A percentile compares a stretch with the other conserved stretches of the same genome.
These are phyloP conservation scores for Diaporthe sp. DNA, from an alignment of 2,329 filamentous ascomycete genomes.

Conservation along the genomic window DNA sequence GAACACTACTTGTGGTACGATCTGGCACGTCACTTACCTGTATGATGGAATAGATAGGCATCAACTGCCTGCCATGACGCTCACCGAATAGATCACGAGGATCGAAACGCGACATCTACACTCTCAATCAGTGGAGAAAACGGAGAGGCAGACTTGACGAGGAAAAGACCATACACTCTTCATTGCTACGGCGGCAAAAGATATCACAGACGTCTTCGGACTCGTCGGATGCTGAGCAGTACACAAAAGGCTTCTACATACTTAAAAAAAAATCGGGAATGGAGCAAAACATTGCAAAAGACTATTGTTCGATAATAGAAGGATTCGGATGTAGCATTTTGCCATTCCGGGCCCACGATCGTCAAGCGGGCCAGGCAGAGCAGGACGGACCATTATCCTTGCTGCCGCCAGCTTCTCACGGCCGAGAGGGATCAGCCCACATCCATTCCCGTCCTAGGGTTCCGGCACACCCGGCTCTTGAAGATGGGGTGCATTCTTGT, in stretches of 20 bases:
- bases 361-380: background rate
- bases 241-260: background rate
- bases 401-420: background rate
- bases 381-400: background rate
- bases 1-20: background rate
- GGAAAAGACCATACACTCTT: background rate
- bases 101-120: background rate
- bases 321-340: background rate
- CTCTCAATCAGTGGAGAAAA: background rate
- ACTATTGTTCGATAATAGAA: background rate
- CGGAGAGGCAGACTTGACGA: too few relatives aligned
- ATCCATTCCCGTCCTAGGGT: background rate
- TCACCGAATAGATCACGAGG: background rate
- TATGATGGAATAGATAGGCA: background rate
- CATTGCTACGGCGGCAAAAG: background rate
- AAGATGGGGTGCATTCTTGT: background rate
- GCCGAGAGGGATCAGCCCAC: background rate
- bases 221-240: background rate
- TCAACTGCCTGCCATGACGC: background rate
- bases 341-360: background rate
- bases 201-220: background rate
- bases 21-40: background rate
- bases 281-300: background rate
- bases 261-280: rapidly evolving
- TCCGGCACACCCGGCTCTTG: background rate